Conservation (phyloP, 2,329 filamentous ascomycete species). For the Fulvia fulva region DNA sequence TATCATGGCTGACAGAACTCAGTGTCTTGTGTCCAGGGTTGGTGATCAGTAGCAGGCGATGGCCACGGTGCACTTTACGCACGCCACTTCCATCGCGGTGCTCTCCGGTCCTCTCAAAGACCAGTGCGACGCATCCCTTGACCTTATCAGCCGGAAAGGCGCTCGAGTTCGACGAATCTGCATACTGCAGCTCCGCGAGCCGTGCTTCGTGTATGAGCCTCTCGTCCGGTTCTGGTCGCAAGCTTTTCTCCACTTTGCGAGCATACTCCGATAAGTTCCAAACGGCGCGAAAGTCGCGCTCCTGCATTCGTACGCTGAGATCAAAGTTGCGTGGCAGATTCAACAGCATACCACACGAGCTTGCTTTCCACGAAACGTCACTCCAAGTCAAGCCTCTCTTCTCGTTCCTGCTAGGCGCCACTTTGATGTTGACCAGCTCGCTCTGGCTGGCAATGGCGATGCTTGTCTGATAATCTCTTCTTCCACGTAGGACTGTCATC, state of each 20-base stretch:
- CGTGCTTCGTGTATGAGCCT: slow-evolving; percentile 63
- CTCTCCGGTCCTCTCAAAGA: slow-evolving; percentile 69
- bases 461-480: slow-evolving; percentile 64
- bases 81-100: slow-evolving; percentile 69
- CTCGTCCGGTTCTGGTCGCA: slow-evolving; percentile 68
- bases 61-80: slow-evolving; percentile 72
- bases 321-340: slow-evolving; percentile 72
- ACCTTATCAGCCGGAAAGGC: slow-evolving; percentile 74
- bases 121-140: slow-evolving; percentile 63
- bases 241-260: slow-evolving; percentile 66
- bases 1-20: slow-evolving; percentile 68
- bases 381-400: slow-evolving; percentile 70
- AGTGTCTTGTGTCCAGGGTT: slow-evolving; percentile 72
- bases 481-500: slow-evolving; percentile 68
- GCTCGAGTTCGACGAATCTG: slow-evolving; percentile 66
- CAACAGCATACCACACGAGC: slow-evolving; percentile 62
- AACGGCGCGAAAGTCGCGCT: slow-evolving; percentile 72
- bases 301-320: slow-evolving; percentile 65
- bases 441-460: slow-evolving; percentile 77
- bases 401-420: slow-evolving; percentile 53
- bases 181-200: slow-evolving; percentile 73
- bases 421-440: slow-evolving; percentile 67
- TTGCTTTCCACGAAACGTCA: slow-evolving; percentile 73
- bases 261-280: slow-evolving; percentile 86
- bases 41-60: slow-evolving; percentile 73